These are phyloP conservation scores for Lathyrus aphaca DNA, from an alignment of 306 rosid species.

Conservation along the genomic window DNA sequence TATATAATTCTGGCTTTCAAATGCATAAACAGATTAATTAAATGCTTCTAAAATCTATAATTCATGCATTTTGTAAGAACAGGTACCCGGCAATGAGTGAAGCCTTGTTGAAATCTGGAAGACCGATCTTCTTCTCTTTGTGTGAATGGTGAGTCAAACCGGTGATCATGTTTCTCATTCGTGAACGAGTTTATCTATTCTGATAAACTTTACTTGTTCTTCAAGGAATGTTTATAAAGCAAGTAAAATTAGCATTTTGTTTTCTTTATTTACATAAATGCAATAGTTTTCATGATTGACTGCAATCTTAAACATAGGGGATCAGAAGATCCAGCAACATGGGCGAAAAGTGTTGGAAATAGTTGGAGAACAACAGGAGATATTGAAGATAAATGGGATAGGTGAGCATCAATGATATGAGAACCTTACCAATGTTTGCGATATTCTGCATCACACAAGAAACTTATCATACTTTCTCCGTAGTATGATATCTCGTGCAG, in stretches of 20 bases:
- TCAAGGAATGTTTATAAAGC: background rate
- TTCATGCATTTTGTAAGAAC: constrained; percentile 11
- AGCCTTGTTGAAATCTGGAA: constrained; percentile 57
- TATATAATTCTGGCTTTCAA: constrained; percentile 17
- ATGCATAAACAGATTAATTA: background rate
- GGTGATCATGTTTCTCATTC: constrained; percentile 9
- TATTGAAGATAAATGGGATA: constrained; percentile 67
- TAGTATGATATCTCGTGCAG: constrained; percentile 69
- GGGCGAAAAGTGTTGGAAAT: constrained; percentile 69
- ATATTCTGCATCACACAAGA: too few relatives aligned
- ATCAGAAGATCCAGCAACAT: constrained; percentile 65
- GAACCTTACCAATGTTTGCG: constrained; percentile 10
- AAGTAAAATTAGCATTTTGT: background rate
- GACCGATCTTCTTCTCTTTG: constrained; percentile 65
- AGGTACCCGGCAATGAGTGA: constrained; percentile 74
- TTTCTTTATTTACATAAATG: background rate
- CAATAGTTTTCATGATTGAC: background rate
- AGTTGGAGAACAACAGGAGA: constrained; percentile 91
- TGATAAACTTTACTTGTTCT: background rate
- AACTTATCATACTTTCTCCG: constrained; percentile 13
- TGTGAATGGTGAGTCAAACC: constrained; percentile 72
- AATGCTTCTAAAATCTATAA: constrained; percentile 11
- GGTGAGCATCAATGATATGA: constrained; percentile 43
- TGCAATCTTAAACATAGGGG: constrained; percentile 59
- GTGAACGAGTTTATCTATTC: background rate